phyloP scores from a whole-genome alignment of 164 flowering plant genomes.

The Cinnamomum chago region DNA sequence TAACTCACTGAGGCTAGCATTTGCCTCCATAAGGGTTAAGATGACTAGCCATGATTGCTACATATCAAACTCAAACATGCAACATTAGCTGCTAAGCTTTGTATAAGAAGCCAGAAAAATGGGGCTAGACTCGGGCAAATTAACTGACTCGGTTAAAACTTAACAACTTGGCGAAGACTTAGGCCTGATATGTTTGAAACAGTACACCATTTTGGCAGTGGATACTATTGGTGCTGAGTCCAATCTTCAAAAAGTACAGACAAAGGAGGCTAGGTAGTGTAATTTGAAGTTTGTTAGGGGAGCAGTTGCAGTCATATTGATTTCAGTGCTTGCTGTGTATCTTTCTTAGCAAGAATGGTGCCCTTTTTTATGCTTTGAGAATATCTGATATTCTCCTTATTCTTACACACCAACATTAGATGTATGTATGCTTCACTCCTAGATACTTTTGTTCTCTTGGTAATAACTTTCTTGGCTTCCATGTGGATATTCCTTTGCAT shows the following conservation, averaged over 20 bases:
- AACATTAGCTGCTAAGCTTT: no score
- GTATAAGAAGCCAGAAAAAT: no score
- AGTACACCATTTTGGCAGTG: conserved; percentile 7
- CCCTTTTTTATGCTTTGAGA: neutral
- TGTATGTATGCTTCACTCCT: neutral
- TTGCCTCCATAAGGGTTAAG: no score
- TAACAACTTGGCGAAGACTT: no score
- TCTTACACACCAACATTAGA: neutral
- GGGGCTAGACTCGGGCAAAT: no score
- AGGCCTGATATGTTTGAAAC: no score
- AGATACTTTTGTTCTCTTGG: neutral
- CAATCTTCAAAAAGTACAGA: conserved; percentile 35
- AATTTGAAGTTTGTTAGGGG: conserved; percentile 35
- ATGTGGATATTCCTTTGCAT: neutral
- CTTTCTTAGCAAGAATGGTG: conserved; percentile 17
- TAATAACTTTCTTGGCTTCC: neutral
- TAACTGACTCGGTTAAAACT: no score
- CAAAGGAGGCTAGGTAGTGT: conserved; percentile 50
- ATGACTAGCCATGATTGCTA: no score
- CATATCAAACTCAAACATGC: no score
- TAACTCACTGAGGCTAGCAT: no score
- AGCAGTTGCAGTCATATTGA: conserved; percentile 29
- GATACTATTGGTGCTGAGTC: conserved; percentile 5
- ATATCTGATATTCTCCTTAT: neutral
- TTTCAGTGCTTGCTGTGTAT: conserved; percentile 37